Evolutionary conservation across 1,284 basidiomycete genomes (phyloP).

Genomic region (Irpex sp.): DNA sequence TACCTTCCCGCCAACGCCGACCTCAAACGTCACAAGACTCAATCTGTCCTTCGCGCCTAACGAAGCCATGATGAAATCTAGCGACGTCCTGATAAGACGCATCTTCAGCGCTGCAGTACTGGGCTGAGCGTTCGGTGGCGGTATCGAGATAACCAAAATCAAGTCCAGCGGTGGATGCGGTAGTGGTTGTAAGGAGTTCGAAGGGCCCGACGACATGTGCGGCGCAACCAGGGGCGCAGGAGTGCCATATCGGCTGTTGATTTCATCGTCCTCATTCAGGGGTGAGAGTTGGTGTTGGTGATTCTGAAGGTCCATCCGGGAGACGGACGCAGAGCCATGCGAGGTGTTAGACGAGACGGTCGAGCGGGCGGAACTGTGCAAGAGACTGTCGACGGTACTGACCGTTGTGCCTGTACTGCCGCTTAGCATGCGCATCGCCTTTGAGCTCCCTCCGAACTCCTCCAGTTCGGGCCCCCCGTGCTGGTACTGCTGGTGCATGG

Average conservation of each 20-base stretch:
- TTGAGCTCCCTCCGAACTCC: conserved; percentile 72
- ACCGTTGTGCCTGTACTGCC: conserved; percentile 63
- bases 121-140: conserved; percentile 65
- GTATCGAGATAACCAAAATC: conserved; percentile 87
- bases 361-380: conserved; percentile 61
- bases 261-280: conserved; percentile 68
- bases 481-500: conserved; percentile 20
- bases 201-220: conserved; percentile 69
- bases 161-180: conserved; percentile 89
- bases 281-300: conserved; percentile 43
- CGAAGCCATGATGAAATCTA: conserved; percentile 81
- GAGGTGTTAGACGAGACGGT: conserved; percentile 69
- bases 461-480: conserved; percentile 53
- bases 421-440: conserved; percentile 74
- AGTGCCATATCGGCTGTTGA: conserved; percentile 45
- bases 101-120: conserved; percentile 81
- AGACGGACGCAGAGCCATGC: conserved; percentile 41
- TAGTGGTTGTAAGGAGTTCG: conserved; percentile 74
- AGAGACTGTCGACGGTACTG: conserved; percentile 67
- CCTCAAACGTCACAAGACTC: conserved; percentile 86
- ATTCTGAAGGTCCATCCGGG: conserved; percentile 14
- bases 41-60: conserved; percentile 76
- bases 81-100: conserved; percentile 78
- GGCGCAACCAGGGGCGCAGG: conserved; percentile 65
- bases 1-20: conserved; percentile 73